These are phyloP conservation scores for Linum trigynum DNA, from an alignment of 345 rosid species.

Conservation along the genomic window DNA sequence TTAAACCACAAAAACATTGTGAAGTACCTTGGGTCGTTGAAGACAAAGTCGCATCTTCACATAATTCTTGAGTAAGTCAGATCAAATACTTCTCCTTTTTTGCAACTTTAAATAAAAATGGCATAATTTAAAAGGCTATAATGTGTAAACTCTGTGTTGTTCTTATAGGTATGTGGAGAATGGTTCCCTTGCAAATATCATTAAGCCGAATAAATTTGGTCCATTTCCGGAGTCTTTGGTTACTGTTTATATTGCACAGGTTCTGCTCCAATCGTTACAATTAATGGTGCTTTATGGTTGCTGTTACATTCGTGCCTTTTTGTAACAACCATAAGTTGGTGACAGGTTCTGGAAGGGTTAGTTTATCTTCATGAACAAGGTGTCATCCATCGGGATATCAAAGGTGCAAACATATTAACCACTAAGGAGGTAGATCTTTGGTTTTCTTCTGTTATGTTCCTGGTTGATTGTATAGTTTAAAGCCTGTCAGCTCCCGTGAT, in stretches of 20 bases:
- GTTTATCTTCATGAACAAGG: constrained; percentile 98
- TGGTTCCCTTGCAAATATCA: constrained; percentile 96
- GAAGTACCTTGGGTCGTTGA: constrained; percentile 90
- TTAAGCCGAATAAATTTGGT: constrained; percentile 97
- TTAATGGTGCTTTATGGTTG: constrained; percentile 12
- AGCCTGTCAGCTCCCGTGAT: no score
- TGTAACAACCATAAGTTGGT: constrained; percentile 10
- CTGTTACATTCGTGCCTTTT: constrained; percentile 13
- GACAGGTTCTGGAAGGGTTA: constrained; percentile 90
- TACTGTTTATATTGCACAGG: constrained; percentile 98
- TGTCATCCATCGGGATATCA: constrained; percentile 97
- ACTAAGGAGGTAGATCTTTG: constrained; percentile 73
- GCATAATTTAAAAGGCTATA: constrained; percentile 11
- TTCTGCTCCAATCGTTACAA: constrained; percentile 26
- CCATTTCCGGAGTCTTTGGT: constrained; percentile 98
- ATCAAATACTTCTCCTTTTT: constrained; percentile 11
- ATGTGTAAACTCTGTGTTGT: constrained; percentile 7
- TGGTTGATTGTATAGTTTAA: no score
- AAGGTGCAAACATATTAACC: constrained; percentile 98
- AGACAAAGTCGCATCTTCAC: constrained; percentile 92
- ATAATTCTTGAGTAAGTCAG: constrained; percentile 87
- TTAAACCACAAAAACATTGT: constrained; percentile 97
- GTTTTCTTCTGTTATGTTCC: neutral
- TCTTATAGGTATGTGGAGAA: constrained; percentile 84
- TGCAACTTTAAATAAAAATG: neutral